Percentiles rank a stretch among this genome's conserved stretches.
Evolutionary conservation across 495 filamentous ascomycete genomes (phyloP).

Genomic region (Penicillium paradoxum): DNA sequence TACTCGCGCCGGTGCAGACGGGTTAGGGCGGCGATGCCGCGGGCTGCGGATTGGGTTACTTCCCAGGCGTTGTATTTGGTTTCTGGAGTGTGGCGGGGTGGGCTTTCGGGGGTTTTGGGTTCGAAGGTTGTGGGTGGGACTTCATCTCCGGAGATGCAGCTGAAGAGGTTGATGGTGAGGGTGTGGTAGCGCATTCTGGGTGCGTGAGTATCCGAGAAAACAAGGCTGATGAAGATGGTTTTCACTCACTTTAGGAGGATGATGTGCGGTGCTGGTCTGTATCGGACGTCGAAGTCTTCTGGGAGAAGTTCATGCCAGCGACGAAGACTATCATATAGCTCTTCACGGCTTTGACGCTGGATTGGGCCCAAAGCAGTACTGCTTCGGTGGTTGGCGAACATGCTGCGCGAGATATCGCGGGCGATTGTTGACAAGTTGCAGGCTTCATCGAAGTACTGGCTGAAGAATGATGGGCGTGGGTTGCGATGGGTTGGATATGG

Average conservation of each 20-base stretch:
- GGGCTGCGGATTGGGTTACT: slow-evolving; percentile 27
- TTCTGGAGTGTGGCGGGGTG: slow-evolving; percentile 18
- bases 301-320: slow-evolving; percentile 35
- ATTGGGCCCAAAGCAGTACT: slow-evolving; percentile 1
- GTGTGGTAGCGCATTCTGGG: slow-evolving; percentile 40
- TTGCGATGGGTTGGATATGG: slow-evolving; percentile 39
- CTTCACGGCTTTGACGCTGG: slow-evolving; percentile 26
- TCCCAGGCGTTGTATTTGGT: slow-evolving; percentile 23
- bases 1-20: slow-evolving; percentile 34
- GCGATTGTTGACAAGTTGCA: slow-evolving; percentile 40
- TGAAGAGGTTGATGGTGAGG: slow-evolving; percentile 38
- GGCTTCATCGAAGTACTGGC: slow-evolving; percentile 37
- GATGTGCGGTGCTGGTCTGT: slow-evolving; percentile 34
- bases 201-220: background rate
- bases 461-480: slow-evolving; percentile 27
- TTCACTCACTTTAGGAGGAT: slow-evolving; percentile 36
- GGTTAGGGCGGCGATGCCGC: slow-evolving; percentile 30
- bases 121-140: slow-evolving; percentile 14
- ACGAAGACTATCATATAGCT: slow-evolving; percentile 29
- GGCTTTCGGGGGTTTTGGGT: slow-evolving; percentile 34
- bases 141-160: slow-evolving; percentile 22
- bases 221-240: too few species aligned
- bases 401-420: slow-evolving; percentile 36
- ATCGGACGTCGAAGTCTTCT: slow-evolving; percentile 19
- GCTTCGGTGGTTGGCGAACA: slow-evolving; percentile 25